phyloP scores from a whole-genome alignment of 805 yeast species.

The Candida ipomoeae region DNA sequence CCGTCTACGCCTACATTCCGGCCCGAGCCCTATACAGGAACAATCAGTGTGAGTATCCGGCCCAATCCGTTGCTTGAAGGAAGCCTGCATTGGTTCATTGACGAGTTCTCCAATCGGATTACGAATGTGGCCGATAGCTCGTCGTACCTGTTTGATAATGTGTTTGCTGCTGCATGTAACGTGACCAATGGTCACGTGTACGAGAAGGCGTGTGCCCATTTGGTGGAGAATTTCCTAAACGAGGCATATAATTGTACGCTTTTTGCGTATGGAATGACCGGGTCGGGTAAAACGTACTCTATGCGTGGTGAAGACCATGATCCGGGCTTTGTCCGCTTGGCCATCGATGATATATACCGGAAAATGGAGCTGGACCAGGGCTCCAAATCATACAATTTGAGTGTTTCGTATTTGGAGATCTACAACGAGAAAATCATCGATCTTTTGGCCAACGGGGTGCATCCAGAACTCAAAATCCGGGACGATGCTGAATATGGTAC shows the following conservation, averaged over 20 bases:
- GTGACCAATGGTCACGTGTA: slow-evolving; percentile 60
- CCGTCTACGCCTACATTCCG: slow-evolving; percentile 36
- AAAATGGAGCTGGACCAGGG: slow-evolving; percentile 29
- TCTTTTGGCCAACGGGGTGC: slow-evolving; percentile 24
- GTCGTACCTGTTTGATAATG: slow-evolving; percentile 69
- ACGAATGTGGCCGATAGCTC: slow-evolving; percentile 54
- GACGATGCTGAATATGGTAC: slow-evolving; percentile 75
- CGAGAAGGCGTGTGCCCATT: slow-evolving; percentile 46
- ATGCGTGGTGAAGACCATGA: slow-evolving; percentile 68
- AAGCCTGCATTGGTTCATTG: slow-evolving; percentile 44
- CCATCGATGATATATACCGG: slow-evolving; percentile 57
- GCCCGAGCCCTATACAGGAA: slow-evolving; percentile 55
- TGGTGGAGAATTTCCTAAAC: slow-evolving; percentile 49
- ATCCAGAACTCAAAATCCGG: slow-evolving; percentile 63
- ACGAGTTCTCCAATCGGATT: slow-evolving; percentile 36
- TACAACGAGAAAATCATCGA: slow-evolving; percentile 87
- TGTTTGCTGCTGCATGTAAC: slow-evolving; percentile 51
- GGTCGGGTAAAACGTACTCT: slow-evolving; percentile 85
- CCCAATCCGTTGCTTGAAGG: slow-evolving; percentile 56
- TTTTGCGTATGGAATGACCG: slow-evolving; percentile 94
- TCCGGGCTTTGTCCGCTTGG: slow-evolving; percentile 69
- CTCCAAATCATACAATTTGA: slow-evolving; percentile 41
- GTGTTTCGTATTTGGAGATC: slow-evolving; percentile 75
- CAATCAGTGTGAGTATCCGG: slow-evolving; percentile 72
- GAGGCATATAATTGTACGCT: slow-evolving; percentile 85